phyloP scores from a whole-genome alignment of 2,329 filamentous ascomycete species.

The Pseudocercospora fuligena region DNA sequence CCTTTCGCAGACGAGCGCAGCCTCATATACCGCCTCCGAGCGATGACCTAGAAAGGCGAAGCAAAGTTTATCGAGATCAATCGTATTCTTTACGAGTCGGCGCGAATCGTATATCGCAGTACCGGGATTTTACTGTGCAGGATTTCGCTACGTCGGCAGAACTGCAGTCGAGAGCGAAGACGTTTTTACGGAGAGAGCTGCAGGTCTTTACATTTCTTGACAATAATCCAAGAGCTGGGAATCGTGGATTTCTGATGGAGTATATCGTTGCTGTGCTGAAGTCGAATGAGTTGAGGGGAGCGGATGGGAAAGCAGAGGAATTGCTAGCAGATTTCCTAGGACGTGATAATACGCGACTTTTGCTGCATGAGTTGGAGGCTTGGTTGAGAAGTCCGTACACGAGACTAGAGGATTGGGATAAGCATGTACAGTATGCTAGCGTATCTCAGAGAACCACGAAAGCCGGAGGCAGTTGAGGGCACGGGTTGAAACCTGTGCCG shows the following conservation, averaged over 20 bases:
- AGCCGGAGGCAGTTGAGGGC: no score
- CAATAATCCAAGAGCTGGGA: conserved; percentile 30
- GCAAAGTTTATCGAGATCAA: conserved; percentile 72
- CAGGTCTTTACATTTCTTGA: conserved; percentile 78
- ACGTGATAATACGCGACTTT: conserved; percentile 70
- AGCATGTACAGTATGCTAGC: conserved; percentile 71
- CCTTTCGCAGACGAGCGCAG: conserved; percentile 9
- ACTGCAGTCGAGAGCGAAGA: conserved; percentile 75
- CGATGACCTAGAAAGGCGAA: conserved; percentile 62
- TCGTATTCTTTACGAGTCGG: conserved; percentile 83
- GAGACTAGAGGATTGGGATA: conserved; percentile 78
- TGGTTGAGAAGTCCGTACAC: conserved; percentile 83
- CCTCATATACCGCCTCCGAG: conserved; percentile 17
- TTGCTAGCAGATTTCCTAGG: conserved; percentile 80
- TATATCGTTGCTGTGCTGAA: conserved; percentile 85
- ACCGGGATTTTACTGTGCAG: conserved; percentile 72
- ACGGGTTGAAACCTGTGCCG: no score
- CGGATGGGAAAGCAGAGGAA: conserved; percentile 77
- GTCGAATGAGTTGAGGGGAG: conserved; percentile 79
- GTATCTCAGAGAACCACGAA: no score
- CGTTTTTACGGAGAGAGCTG: conserved; percentile 83
- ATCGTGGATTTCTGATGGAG: conserved; percentile 76
- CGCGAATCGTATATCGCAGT: conserved; percentile 76
- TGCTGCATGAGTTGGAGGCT: conserved; percentile 81
- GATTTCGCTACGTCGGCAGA: conserved; percentile 67